Evolutionary conservation across 108 stramenopile species (phyloP).

Genomic region (Bacterosira constricta): DNA sequence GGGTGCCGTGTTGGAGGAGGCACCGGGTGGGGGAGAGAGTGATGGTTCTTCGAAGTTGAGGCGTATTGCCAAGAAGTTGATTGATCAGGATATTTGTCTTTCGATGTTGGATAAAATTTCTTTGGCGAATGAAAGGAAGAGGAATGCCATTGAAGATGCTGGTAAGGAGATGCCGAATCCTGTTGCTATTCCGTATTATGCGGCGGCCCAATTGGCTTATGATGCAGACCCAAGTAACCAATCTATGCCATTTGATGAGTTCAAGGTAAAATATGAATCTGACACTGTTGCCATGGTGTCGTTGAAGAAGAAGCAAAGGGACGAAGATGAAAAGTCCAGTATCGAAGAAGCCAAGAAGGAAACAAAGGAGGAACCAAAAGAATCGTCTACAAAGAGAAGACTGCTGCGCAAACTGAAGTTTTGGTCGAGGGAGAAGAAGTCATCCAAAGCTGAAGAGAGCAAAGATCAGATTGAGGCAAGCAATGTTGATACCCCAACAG

Average conservation of each 20-base stretch:
- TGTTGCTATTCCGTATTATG: slow-evolving; percentile 22
- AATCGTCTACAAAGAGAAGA: slow-evolving; percentile 15
- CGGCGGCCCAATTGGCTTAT: slow-evolving; percentile 24
- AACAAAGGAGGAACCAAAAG: slow-evolving; percentile 32
- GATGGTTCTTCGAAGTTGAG: neutral
- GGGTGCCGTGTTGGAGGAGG: slow-evolving; percentile 65
- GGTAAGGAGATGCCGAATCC: neutral
- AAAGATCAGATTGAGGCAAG: neutral
- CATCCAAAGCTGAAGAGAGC: slow-evolving; percentile 8
- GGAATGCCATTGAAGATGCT: neutral
- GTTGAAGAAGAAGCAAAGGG: slow-evolving; percentile 35
- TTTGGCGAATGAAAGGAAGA: slow-evolving; percentile 39
- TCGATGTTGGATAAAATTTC: slow-evolving; percentile 80
- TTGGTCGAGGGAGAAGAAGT: slow-evolving; percentile 3
- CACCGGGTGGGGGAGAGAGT: slow-evolving; percentile 8
- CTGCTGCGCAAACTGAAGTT: slow-evolving; percentile 9
- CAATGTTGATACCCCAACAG: neutral
- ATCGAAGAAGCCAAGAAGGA: neutral
- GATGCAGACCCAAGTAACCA: slow-evolving; percentile 25
- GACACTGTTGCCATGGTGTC: slow-evolving; percentile 25
- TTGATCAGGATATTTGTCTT: slow-evolving; percentile 83
- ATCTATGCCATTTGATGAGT: slow-evolving; percentile 37
- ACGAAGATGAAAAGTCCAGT: slow-evolving; percentile 11
- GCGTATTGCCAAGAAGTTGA: slow-evolving; percentile 63
- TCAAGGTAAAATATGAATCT: slow-evolving; percentile 12